phyloP scores from a whole-genome alignment of 768 basidiomycete species.

The Leccinum truebloodii region DNA sequence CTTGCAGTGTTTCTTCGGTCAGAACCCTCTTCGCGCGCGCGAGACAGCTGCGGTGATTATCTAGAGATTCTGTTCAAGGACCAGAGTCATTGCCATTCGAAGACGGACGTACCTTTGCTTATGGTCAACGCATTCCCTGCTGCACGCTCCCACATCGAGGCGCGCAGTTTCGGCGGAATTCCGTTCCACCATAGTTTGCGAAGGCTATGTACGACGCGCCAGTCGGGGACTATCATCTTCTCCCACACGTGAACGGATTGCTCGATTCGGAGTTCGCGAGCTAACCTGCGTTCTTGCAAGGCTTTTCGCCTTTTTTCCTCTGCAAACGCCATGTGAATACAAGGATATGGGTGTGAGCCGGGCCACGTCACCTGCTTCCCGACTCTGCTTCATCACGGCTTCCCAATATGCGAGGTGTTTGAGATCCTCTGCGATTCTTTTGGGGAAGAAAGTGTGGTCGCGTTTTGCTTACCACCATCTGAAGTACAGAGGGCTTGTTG shows the following conservation, averaged over 20 bases:
- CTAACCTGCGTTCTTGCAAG: conserved; percentile 59
- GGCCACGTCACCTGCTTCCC: conserved; percentile 55
- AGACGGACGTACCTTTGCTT: conserved; percentile 61
- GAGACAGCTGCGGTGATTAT: conserved; percentile 59
- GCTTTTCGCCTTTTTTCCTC: conserved; percentile 73
- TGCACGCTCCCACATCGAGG: conserved; percentile 81
- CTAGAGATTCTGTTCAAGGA: background rate
- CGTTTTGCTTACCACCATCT: conserved; percentile 82
- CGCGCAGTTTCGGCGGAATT: conserved; percentile 79
- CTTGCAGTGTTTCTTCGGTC: conserved; percentile 50
- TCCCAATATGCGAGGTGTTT: conserved; percentile 89
- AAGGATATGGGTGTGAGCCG: background rate
- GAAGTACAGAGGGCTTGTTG: conserved; percentile 66
- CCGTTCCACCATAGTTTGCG: conserved; percentile 87
- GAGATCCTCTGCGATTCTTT: conserved; percentile 72
- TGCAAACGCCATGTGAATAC: conserved; percentile 3
- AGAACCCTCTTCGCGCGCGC: conserved; percentile 74
- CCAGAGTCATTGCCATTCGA: conserved; percentile 1
- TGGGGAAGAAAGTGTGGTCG: conserved; percentile 86
- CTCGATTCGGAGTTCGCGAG: conserved; percentile 68
- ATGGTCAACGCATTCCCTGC: conserved; percentile 82
- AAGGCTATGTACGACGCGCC: conserved; percentile 66
- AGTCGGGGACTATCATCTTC: conserved; percentile 77
- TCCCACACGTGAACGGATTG: conserved; percentile 77
- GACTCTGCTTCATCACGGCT: conserved; percentile 83